A percentile compares a stretch with the other conserved stretches of the same genome.
phyloP scores from a whole-genome alignment of 768 basidiomycete species.

The Macrolepiota fuliginosa region DNA sequence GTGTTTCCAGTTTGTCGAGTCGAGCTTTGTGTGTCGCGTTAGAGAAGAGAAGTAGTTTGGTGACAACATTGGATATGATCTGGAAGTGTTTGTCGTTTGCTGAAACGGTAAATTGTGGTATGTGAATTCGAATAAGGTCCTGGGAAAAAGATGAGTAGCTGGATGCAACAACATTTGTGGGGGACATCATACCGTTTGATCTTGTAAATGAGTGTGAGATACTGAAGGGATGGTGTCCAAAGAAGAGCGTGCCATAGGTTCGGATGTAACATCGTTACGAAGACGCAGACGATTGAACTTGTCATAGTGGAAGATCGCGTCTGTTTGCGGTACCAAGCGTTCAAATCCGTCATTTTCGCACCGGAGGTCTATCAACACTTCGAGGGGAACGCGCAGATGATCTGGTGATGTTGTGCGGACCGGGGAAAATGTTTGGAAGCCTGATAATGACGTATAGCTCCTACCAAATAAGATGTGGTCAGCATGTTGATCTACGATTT shows the following conservation, averaged over 20 bases:
- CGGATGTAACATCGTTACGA: constrained; percentile 65
- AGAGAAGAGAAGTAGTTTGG: constrained; percentile 84
- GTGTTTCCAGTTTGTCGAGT: constrained; percentile 73
- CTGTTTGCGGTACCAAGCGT: constrained; percentile 85
- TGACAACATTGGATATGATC: constrained; percentile 84
- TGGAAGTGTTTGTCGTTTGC: constrained; percentile 82
- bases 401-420: constrained; percentile 35
- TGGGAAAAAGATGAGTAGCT: constrained; percentile 24
- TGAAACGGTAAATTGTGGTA: constrained; percentile 85
- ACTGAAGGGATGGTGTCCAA: constrained; percentile 30
- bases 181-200: constrained; percentile 29
- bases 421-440: constrained; percentile 88
- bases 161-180: background rate
- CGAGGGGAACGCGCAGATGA: constrained; percentile 74
- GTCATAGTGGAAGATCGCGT: constrained; percentile 85
- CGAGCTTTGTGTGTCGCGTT: constrained; percentile 82
- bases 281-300: constrained; percentile 91
- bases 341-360: constrained; percentile 84
- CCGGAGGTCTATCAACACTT: constrained; percentile 83
- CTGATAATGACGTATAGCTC: constrained; percentile 74
- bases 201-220: constrained; percentile 28
- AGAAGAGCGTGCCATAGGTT: constrained; percentile 31
- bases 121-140: constrained; percentile 80
- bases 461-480: constrained; percentile 32
- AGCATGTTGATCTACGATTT: background rate